phyloP scores from a whole-genome alignment of 441 rosid genomes.

The Metrosideros polymorpha region DNA sequence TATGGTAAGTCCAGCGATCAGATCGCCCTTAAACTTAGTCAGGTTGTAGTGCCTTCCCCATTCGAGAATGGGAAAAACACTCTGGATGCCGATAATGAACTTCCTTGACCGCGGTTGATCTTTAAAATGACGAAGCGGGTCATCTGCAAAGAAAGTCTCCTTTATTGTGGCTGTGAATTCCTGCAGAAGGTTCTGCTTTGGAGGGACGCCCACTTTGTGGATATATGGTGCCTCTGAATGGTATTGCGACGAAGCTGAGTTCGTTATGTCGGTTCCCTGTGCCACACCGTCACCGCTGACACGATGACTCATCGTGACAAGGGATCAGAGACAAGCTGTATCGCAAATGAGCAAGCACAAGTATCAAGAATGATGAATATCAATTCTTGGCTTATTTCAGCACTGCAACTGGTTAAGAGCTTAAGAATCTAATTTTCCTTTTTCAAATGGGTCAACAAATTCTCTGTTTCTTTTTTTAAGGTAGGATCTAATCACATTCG shows the following conservation, averaged over 20 bases:
- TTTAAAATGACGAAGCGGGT: constrained; percentile 11
- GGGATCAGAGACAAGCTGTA: not conserved
- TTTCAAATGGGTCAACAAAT: not conserved
- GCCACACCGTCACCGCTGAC: not conserved
- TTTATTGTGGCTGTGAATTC: not conserved
- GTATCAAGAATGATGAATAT: not conserved
- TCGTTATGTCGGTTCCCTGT: not conserved
- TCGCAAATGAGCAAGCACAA: not conserved
- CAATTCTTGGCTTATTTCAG: not conserved
- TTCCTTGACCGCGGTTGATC: constrained; percentile 6
- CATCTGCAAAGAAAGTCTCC: constrained; percentile 22
- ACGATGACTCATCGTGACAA: not conserved
- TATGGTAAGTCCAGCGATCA: constrained; percentile 21
- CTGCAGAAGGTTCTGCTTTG: not conserved
- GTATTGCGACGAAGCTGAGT: not conserved
- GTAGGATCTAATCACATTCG: not conserved
- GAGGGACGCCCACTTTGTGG: not conserved
- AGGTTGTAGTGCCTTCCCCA: constrained; percentile 15
- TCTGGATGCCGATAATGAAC: constrained; percentile 2
- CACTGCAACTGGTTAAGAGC: not conserved
- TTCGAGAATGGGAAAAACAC: constrained; percentile 12
- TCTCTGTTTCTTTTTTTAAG: not conserved
- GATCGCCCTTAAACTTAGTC: constrained; percentile 9
- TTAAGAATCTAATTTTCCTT: not conserved
- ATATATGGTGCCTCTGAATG: not conserved